These are phyloP conservation scores for Triadica sebifera DNA, from an alignment of 345 rosid species.

Conservation along the genomic window DNA sequence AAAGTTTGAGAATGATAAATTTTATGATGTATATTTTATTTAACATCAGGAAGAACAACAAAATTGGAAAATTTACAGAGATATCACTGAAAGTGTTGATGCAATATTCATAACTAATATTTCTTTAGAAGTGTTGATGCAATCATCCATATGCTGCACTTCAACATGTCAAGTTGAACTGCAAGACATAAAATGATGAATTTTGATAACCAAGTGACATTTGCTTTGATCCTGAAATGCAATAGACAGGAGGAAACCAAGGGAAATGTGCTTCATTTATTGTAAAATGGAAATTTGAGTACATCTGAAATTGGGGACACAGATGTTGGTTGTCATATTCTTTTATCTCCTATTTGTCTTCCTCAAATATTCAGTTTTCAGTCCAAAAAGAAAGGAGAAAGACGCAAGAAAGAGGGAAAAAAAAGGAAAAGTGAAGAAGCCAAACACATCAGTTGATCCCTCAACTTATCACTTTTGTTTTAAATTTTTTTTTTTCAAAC, in stretches of 20 bases:
- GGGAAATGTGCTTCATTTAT: background rate
- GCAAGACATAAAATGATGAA: background rate
- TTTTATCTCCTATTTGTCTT: background rate
- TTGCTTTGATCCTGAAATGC: background rate
- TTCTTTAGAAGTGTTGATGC: background rate
- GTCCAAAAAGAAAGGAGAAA: background rate
- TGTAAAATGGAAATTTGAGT: background rate
- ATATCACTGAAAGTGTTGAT: background rate
- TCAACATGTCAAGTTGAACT: background rate
- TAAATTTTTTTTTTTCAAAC: background rate
- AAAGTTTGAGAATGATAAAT: background rate
- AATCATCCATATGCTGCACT: background rate
- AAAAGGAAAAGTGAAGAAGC: too few relatives aligned
- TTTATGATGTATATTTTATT: slow-evolving; percentile 4
- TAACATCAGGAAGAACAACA: background rate
- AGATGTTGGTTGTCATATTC: background rate
- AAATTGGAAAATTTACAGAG: background rate
- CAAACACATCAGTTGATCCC: background rate
- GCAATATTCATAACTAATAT: too few relatives aligned
- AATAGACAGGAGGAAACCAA: background rate
- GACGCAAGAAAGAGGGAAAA: too few relatives aligned
- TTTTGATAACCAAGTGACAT: background rate
- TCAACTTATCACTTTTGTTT: background rate
- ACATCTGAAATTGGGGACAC: background rate
- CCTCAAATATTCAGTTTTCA: background rate